Evolutionary conservation across 148 eudicot genomes (phyloP), one percentile per base, ranked within the genome.

Genomic region (Cornus controversa): DNA sequence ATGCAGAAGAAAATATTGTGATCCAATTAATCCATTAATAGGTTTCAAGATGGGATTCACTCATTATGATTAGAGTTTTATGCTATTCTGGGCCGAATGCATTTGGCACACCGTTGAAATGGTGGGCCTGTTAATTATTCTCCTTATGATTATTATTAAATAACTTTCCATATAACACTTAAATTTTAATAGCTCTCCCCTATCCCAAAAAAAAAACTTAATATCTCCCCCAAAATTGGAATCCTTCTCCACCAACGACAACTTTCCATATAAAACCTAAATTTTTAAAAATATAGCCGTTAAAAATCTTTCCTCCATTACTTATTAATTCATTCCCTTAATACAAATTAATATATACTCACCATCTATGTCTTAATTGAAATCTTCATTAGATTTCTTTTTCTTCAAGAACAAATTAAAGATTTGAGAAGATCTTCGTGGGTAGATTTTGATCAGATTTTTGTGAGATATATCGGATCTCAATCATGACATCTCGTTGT

Each of bases 401-500:
- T 27, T 2, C n/a, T n/a, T n/a, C n/a, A 66, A 66, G 68, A 66
- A 3, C 10, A 66, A 66, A 65, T 2, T 0, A 65, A 66, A 66
- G 68, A 66, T 66, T 31, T 66, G 3, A 66, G 31, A 26, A 25
- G 27, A 66, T 66, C 34, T 66, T 66, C 27, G 24, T n/a, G 34
- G 26, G 67, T 64, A 22, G 26, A 64, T 23, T 64, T 26, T 14
- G 31, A 66, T 26, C 0, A 27, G 15, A 8, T 25, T 24, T 64
- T n/a, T 10, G 1, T 64, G 67, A 64, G 67, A 8, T 10, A 7
- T n/a, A 8, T 11, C n/a, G n/a, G n/a, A n/a, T n/a, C n/a, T n/a
- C n/a, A n/a, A 34, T 16, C 16, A 71, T 78, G 81, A 73, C 57
- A 45, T 31, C 79, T 40, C 72, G 84, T 18, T 90, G 93, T 70